Evolutionary conservation across 805 yeast genomes (phyloP).

Genomic region (Myxozyma sirexii): DNA sequence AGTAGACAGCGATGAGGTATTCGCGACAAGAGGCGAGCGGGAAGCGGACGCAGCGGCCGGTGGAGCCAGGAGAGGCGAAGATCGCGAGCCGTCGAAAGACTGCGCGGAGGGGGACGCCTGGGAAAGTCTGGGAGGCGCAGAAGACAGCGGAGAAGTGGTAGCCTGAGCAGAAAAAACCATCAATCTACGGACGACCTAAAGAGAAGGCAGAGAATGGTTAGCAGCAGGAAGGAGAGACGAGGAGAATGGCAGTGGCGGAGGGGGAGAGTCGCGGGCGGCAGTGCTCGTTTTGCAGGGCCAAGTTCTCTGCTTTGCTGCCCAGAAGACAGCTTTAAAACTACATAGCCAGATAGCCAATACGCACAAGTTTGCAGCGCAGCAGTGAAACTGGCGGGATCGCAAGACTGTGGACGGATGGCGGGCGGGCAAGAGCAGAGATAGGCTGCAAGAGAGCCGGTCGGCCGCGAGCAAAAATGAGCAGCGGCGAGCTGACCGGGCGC

Average conservation of each 20-base stretch:
- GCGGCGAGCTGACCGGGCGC: background rate
- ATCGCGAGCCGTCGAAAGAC: constrained; percentile 7
- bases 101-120: constrained; percentile 9
- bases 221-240: background rate
- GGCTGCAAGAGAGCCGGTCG: background rate
- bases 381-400: constrained; percentile 3
- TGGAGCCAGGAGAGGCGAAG: background rate
- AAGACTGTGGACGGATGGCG: background rate
- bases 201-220: background rate
- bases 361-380: background rate
- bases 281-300: background rate
- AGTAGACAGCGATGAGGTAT: background rate
- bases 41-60: background rate
- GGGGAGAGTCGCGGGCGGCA: background rate
- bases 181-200: constrained; percentile 13
- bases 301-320: background rate
- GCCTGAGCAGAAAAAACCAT: constrained; percentile 28
- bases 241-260: background rate
- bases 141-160: constrained; percentile 1
- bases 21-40: background rate
- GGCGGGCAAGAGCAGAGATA: background rate
- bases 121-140: constrained; percentile 15
- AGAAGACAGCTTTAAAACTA: background rate
- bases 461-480: background rate
- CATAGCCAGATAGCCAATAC: background rate